These are phyloP conservation scores for Striga hermonthica DNA, from an alignment of 305 asterid genomes.

Conservation along the genomic window DNA sequence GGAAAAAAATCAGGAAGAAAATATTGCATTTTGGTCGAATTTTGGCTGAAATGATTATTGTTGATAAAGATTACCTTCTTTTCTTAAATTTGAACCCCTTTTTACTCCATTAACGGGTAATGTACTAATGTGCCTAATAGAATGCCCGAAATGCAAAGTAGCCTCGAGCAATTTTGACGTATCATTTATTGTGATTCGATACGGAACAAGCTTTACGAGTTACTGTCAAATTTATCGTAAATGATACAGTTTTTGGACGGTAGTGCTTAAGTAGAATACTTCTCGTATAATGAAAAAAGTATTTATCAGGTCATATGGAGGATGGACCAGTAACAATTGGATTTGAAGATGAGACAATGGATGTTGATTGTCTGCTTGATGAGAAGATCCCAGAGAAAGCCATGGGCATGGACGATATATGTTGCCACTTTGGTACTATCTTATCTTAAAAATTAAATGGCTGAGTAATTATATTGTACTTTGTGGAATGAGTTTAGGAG, in stretches of 20 bases:
- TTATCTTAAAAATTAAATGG: conserved; percentile 26
- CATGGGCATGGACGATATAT: conserved; percentile 48
- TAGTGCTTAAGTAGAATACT: conserved; percentile 28
- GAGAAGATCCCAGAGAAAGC: conserved; percentile 49
- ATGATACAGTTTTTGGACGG: not conserved
- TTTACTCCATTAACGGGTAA: not conserved
- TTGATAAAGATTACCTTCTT: not conserved
- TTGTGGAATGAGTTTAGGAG: conserved; percentile 21
- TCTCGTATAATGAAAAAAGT: conserved; percentile 20
- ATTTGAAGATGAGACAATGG: conserved; percentile 60
- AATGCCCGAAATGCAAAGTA: no score
- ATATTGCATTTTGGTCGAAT: no score
- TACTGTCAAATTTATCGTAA: conserved; percentile 24
- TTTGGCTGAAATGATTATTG: not conserved
- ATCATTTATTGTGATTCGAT: no score
- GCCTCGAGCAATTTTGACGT: no score
- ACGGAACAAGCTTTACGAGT: no score
- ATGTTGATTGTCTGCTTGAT: conserved; percentile 55
- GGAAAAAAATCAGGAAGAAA: not conserved
- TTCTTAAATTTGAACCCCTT: not conserved
- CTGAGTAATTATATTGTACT: conserved; percentile 19
- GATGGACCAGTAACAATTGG: conserved; percentile 47
- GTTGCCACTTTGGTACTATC: conserved; percentile 54
- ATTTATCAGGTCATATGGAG: conserved; percentile 59
- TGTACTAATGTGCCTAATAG: no score